Base-by-base conservation (phyloP, 2,329 filamentous ascomycete genomes). In the Xylariomycetidae sp. region DNA sequence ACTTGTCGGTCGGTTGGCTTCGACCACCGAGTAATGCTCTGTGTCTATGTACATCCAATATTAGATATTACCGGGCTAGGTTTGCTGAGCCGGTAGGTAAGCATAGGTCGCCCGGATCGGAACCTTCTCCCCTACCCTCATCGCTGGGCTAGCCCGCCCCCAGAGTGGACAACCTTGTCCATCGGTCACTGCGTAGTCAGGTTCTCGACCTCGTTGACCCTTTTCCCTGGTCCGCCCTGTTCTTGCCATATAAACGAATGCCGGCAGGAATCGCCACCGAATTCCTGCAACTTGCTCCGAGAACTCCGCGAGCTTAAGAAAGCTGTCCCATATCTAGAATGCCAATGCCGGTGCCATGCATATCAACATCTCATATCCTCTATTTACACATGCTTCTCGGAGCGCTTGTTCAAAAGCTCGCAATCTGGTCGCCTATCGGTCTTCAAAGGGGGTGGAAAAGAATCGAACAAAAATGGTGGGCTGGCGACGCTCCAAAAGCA, bases 301-400 rank as follows among this genome's bases (percentile, higher is more conserved):
- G 51, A 69, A 70, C 66, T 67, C 67, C 66, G 45, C 54, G 58
- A 55, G 58, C 57, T 58, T 51, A 54, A 48, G 53, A 60, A 58
- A 55, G 45, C 49, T 51, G 50, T 58, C 59, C 57, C 54, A 57
- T 54, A 59, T 67, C 62, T 67, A 67, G 57, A 61, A 65, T 64
- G 60, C 61, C 57, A 63, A 64, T 66, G 59, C 62, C 62, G 50
- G 65, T 67, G 61, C 64, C 61, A 57, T 66, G 61, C 62, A 64
- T 65, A 64, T 64, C 62, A 67, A 68, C 62, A 64, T 64, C 58
- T 8, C n/a, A 64, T 63, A 58, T 58, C 56, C 58, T 67, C 57
- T 69, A 69, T 69, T 61, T 68, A 69, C 63, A 68, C 56, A 58
- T 48, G 54, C 57, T 57, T 54, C 54, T 47, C 41, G 49, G 57